Evolutionary conservation across 225 moss, liverwort and hornwort species (phyloP).

Genomic region (Straminergon stramineum): DNA sequence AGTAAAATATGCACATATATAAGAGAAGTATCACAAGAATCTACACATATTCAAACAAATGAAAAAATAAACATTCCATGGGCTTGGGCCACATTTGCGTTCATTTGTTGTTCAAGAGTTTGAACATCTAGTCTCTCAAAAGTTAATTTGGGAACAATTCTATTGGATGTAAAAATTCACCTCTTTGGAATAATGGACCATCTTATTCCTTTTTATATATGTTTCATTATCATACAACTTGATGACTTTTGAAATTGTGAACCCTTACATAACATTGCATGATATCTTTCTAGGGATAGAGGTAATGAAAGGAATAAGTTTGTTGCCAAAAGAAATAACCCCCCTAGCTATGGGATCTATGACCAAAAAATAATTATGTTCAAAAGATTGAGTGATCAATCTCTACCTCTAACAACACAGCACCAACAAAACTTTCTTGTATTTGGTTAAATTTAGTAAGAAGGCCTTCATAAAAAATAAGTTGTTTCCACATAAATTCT

Average conservation of each 20-base stretch:
- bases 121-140: accelerated
- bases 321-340: background rate
- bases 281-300: background rate
- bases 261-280: accelerated
- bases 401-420: background rate
- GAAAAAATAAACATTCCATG: no score
- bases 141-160: accelerated
- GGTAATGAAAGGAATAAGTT: background rate
- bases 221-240: background rate
- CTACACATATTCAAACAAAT: no score
- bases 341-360: no score
- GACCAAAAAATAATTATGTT: no score
- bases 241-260: background rate
- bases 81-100: no score
- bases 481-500: background rate
- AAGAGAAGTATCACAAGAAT: no score
- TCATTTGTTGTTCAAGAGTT: no score
- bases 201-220: background rate
- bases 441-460: background rate
- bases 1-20: no score
- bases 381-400: background rate
- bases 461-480: background rate
- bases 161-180: background rate
- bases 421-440: accelerated
- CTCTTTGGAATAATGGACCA: background rate